Percentiles rank a stretch among this genome's conserved stretches.
Evolutionary conservation across 225 moss, liverwort and hornwort genomes (phyloP).

Genomic region (Physcomitrium patens): DNA sequence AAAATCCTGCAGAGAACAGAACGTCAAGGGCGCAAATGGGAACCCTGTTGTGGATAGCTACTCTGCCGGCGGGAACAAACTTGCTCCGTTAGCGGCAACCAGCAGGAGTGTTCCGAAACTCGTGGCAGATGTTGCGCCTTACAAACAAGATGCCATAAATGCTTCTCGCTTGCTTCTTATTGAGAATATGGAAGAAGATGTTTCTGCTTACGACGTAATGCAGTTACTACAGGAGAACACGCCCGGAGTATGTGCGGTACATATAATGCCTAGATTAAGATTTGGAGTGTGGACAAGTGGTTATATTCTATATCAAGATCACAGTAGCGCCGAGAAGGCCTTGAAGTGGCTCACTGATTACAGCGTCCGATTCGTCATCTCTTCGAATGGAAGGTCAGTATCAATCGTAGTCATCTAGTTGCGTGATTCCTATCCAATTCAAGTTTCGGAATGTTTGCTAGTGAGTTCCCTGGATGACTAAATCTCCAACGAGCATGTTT

Average conservation of each 20-base stretch:
- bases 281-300: background rate
- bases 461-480: background rate
- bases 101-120: conserved; percentile 4
- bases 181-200: conserved; percentile 38
- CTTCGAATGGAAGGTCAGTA: conserved; percentile 33
- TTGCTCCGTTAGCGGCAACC: background rate
- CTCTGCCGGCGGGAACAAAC: background rate
- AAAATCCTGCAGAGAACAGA: background rate
- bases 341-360: background rate
- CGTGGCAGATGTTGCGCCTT: conserved; percentile 2
- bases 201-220: conserved; percentile 38
- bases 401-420: no score
- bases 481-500: no score
- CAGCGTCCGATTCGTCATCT: conserved; percentile 25
- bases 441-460: no score
- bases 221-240: conserved; percentile 20
- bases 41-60: conserved; percentile 8
- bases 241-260: conserved; percentile 34
- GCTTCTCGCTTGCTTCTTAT: conserved; percentile 29
- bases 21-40: background rate
- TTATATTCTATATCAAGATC: conserved; percentile 32
- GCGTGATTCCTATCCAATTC: no score
- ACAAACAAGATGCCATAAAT: background rate
- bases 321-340: conserved; percentile 8
- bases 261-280: conserved; percentile 34